Conservation (phyloP, 257 asterid species). For the Handroanthus guayacan region DNA sequence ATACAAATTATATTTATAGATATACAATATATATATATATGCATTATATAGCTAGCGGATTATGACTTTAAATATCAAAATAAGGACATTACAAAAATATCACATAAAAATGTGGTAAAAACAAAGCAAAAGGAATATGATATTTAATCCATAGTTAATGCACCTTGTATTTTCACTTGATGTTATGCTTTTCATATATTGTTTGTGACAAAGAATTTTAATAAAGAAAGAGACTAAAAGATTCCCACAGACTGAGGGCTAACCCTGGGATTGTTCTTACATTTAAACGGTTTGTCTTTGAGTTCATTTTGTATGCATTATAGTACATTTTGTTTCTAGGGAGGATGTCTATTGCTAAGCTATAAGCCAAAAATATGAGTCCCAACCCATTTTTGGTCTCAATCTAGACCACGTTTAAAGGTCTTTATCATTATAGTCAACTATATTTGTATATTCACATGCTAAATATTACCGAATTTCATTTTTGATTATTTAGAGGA, state of each 20-base stretch:
- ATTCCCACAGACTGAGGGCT: neutral
- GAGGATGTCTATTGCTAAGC: neutral
- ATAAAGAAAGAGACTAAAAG: constrained; percentile 21
- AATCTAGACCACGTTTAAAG: constrained; percentile 9
- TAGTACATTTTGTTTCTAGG: constrained; percentile 19
- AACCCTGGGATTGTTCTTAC: neutral
- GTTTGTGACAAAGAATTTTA: constrained; percentile 15
- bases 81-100: too few relatives aligned
- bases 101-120: too few relatives aligned
- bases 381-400: constrained; percentile 29
- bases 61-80: too few relatives aligned
- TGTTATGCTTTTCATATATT: too few relatives aligned
- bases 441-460: constrained; percentile 24
- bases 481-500: neutral
- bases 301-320: constrained; percentile 20
- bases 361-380: neutral
- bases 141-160: neutral
- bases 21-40: too few relatives aligned
- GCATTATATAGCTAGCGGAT: too few relatives aligned
- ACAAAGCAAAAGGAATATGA: too few relatives aligned
- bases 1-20: too few relatives aligned
- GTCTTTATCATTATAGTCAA: constrained; percentile 33
- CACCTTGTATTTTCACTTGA: neutral
- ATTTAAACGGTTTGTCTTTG: constrained; percentile 23
- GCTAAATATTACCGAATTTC: neutral